Evolutionary conservation across 495 filamentous ascomycete genomes (phyloP).

Genomic region (Amniculicola lignicola): DNA sequence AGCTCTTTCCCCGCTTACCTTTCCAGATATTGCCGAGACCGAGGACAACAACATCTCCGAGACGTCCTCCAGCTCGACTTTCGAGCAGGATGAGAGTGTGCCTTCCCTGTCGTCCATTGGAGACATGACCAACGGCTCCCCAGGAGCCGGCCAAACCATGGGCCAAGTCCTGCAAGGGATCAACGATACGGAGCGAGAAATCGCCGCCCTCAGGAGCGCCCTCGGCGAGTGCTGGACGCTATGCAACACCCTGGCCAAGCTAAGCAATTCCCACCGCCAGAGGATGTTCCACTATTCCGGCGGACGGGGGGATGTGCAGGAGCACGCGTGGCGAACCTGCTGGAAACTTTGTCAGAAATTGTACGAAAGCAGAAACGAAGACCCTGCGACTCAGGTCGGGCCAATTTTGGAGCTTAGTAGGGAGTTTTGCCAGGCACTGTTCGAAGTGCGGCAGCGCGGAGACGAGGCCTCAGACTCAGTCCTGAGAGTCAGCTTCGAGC

Average conservation of each 20-base stretch:
- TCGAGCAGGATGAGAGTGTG: slow-evolving; percentile 11
- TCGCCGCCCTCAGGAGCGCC: slow-evolving; percentile 69
- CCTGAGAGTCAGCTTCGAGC: slow-evolving; percentile 83
- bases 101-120: neutral
- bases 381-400: slow-evolving; percentile 66
- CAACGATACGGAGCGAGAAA: slow-evolving; percentile 58
- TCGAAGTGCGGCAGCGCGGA: slow-evolving; percentile 72
- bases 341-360: slow-evolving; percentile 87
- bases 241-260: slow-evolving; percentile 81
- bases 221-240: slow-evolving; percentile 90
- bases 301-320: slow-evolving; percentile 68
- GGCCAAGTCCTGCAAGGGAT: slow-evolving; percentile 38
- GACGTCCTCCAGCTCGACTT: slow-evolving; percentile 1
- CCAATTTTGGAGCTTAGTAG: slow-evolving; percentile 82
- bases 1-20: neutral
- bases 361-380: slow-evolving; percentile 74
- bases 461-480: slow-evolving; percentile 80
- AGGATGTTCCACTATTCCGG: slow-evolving; percentile 65
- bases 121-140: slow-evolving; percentile 16
- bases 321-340: slow-evolving; percentile 86
- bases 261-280: slow-evolving; percentile 81
- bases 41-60: slow-evolving; percentile 31
- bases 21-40: slow-evolving; percentile 40
- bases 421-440: slow-evolving; percentile 86
- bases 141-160: slow-evolving; percentile 33